phyloP scores from a whole-genome alignment of 768 basidiomycete species.

The Pulveroboletus sp. region DNA sequence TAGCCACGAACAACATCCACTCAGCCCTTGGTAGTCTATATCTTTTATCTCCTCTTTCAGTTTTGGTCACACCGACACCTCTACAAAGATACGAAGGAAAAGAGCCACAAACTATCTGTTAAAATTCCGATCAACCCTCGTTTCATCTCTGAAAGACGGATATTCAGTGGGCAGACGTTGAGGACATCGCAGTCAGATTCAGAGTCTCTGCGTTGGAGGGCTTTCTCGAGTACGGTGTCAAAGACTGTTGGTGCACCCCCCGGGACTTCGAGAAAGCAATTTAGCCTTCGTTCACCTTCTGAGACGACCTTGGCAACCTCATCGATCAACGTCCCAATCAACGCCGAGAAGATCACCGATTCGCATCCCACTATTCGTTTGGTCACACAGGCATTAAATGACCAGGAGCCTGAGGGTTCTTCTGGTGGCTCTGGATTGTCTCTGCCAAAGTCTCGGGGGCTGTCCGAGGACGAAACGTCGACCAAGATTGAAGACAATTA shows the following conservation, averaged over 20 bases:
- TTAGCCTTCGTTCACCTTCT: constrained; percentile 22
- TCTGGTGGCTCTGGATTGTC: constrained; percentile 6
- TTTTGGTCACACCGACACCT: constrained; percentile 55
- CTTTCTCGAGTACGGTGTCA: constrained; percentile 11
- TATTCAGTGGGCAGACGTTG: constrained; percentile 24
- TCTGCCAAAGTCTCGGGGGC: constrained; percentile 9
- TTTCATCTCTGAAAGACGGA: constrained; percentile 24
- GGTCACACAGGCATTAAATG: constrained; percentile 13
- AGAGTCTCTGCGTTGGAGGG: constrained; percentile 13
- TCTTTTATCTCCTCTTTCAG: constrained; percentile 51
- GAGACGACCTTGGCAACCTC: constrained; percentile 24
- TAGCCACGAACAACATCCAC: not conserved
- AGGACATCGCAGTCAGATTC: constrained; percentile 20
- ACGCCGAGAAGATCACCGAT: constrained; percentile 8
- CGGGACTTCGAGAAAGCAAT: constrained; percentile 6
- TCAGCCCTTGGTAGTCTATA: constrained; percentile 40
- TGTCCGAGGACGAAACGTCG: constrained; percentile 13
- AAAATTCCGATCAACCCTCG: constrained; percentile 30
- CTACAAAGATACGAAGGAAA: constrained; percentile 47
- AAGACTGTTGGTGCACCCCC: constrained; percentile 8
- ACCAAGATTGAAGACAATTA: constrained; percentile 1
- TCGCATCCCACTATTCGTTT: constrained; percentile 24
- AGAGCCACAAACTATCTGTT: constrained; percentile 38
- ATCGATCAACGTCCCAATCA: not conserved
- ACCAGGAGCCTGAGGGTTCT: not conserved